Conservation (phyloP, 2,329 filamentous ascomycete species). For the Ascochyta rabiei region DNA sequence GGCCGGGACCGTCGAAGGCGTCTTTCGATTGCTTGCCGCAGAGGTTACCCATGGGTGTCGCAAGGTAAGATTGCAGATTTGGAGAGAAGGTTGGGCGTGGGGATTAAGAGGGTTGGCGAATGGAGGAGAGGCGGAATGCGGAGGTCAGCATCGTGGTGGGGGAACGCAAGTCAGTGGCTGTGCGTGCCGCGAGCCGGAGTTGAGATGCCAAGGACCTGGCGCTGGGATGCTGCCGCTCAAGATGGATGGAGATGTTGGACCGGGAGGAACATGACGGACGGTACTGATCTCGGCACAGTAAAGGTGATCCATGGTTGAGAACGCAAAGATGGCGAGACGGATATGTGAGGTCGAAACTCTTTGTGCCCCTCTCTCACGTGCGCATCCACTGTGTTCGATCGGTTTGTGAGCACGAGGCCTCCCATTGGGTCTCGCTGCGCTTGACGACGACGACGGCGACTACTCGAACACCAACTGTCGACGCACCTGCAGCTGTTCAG, state of each 20-base stretch:
- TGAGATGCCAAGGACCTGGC: constrained; percentile 30
- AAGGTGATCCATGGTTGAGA: background rate
- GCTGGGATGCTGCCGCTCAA: constrained; percentile 13
- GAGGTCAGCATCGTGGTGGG: constrained; percentile 34
- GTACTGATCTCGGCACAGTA: background rate
- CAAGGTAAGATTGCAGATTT: constrained; percentile 14
- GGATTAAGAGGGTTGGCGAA: constrained; percentile 15
- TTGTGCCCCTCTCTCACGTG: constrained; percentile 10
- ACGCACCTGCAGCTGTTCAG: background rate
- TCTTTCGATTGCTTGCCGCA: constrained; percentile 71
- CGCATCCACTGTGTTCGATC: background rate
- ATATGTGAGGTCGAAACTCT: background rate
- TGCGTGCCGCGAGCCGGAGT: constrained; percentile 14
- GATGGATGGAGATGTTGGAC: background rate
- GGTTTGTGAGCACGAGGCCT: background rate
- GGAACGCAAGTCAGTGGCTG: constrained; percentile 9
- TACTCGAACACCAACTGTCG: background rate
- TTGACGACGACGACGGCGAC: background rate
- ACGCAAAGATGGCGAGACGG: background rate
- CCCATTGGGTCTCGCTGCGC: background rate
- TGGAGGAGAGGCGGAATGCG: constrained; percentile 21
- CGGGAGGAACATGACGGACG: background rate
- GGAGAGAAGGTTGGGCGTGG: background rate
- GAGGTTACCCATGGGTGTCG: constrained; percentile 75
- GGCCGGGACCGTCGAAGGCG: constrained; percentile 74